Conservation (phyloP, 106 monocot species). For the Allium sativum region DNA sequence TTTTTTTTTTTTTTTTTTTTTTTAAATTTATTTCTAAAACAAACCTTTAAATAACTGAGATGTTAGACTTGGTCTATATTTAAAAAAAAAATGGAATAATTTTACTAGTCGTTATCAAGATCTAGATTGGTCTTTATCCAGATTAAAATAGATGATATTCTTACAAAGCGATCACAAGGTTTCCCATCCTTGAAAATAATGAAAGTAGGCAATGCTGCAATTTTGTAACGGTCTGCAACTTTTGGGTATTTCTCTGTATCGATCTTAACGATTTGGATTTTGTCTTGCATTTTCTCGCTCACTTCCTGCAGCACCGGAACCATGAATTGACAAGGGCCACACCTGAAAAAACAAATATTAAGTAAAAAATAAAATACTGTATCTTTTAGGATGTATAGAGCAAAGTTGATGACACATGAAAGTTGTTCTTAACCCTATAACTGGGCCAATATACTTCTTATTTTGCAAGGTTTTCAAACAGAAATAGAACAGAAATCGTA, state of each 20-base stretch:
- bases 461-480: no score
- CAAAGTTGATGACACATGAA: no score
- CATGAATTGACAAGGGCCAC: slow-evolving; percentile 96
- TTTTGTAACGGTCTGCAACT: slow-evolving; percentile 57
- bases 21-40: no score
- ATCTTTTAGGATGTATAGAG: no score
- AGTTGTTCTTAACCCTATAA: no score
- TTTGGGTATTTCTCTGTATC: slow-evolving; percentile 82
- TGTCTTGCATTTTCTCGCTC: slow-evolving; percentile 45
- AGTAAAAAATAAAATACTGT: no score
- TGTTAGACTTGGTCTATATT: background rate
- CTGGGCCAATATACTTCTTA: no score
- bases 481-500: no score
- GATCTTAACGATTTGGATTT: slow-evolving; percentile 75
- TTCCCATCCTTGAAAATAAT: slow-evolving; percentile 84
- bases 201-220: slow-evolving; percentile 87
- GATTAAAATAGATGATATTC: background rate
- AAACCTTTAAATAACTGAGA: background rate
- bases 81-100: no score
- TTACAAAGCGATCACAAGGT: slow-evolving; percentile 87
- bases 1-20: no score
- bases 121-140: background rate
- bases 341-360: slow-evolving; percentile 27
- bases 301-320: slow-evolving; percentile 77
- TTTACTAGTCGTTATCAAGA: background rate